Percentiles rank a stretch among this genome's conserved stretches.
Evolutionary conservation across 169 alveolate species (phyloP).

Genomic region (Plasmodium fragile): DNA sequence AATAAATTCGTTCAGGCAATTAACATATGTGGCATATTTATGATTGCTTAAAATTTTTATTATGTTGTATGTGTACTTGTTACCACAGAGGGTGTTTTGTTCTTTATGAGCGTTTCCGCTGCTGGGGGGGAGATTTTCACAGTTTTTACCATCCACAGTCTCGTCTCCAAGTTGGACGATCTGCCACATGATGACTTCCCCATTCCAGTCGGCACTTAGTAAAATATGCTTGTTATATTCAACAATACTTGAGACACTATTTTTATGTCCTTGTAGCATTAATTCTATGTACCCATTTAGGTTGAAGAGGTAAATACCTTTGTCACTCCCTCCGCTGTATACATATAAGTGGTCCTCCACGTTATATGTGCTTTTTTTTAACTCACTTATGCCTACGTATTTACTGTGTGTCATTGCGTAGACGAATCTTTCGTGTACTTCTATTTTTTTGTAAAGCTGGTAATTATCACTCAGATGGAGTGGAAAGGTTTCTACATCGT

Average conservation of each 20-base stretch:
- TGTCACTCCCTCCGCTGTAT: conserved; percentile 65
- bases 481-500: conserved; percentile 4
- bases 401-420: conserved; percentile 44
- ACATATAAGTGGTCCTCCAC: conserved; percentile 38
- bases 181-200: conserved; percentile 47
- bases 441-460: conserved; percentile 40
- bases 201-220: conserved; percentile 68
- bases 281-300: conserved; percentile 55
- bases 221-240: conserved; percentile 47
- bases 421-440: conserved; percentile 54
- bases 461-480: conserved; percentile 14
- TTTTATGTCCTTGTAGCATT: conserved; percentile 60
- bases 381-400: conserved; percentile 52
- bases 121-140: background rate
- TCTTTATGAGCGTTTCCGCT: background rate
- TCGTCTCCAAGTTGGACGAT: background rate
- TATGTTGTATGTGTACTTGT: conserved; percentile 41
- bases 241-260: conserved; percentile 53
- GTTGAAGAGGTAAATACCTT: conserved; percentile 16
- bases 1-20: conserved; percentile 26
- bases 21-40: conserved; percentile 51
- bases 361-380: background rate
- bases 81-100: background rate
- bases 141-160: background rate
- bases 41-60: conserved; percentile 33